Evolutionary conservation across 2,329 filamentous ascomycete species (phyloP).

Genomic region (Aspergillus amoenus): DNA sequence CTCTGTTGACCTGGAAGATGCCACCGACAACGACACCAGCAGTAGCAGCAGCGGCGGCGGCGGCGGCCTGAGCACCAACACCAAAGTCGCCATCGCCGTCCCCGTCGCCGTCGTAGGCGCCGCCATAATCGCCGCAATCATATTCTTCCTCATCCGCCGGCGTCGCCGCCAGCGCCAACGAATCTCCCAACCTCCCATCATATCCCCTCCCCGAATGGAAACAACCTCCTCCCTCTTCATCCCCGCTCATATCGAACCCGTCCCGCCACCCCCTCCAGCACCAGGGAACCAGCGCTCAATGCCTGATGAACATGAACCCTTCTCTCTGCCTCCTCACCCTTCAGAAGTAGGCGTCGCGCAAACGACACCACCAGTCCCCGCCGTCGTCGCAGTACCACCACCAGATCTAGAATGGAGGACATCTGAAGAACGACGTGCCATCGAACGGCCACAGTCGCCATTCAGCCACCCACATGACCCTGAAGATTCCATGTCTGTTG

Average conservation of each 20-base stretch:
- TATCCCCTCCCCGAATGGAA: constrained; percentile 4
- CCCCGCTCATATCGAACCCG: not conserved
- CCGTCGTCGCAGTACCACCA: not conserved
- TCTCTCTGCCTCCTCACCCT: not conserved
- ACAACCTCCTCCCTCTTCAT: constrained; percentile 6
- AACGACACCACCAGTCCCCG: not conserved
- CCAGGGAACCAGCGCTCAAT: not conserved
- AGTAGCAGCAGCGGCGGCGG: not conserved
- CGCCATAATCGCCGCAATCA: constrained; percentile 22
- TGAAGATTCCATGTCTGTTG: constrained; percentile 21
- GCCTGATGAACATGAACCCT: not conserved
- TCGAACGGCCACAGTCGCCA: constrained; percentile 19
- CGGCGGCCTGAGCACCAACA: constrained; percentile 18
- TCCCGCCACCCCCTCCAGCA: not conserved
- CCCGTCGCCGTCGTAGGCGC: constrained; percentile 31
- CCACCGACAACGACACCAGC: not conserved
- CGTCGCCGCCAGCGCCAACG: constrained; percentile 22
- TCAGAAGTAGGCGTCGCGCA: not conserved
- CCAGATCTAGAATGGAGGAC: constrained; percentile 8
- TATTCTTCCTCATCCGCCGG: constrained; percentile 26
- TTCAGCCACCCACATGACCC: constrained; percentile 21
- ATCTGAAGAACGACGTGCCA: not conserved
- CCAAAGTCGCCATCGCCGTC: constrained; percentile 34
- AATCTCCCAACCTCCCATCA: not conserved
- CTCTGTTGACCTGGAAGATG: not conserved